Percentiles rank a stretch among this genome's conserved stretches.
phyloP scores from a whole-genome alignment of 1,284 basidiomycete genomes.

The Melanopsichium pennsylvanicum region DNA sequence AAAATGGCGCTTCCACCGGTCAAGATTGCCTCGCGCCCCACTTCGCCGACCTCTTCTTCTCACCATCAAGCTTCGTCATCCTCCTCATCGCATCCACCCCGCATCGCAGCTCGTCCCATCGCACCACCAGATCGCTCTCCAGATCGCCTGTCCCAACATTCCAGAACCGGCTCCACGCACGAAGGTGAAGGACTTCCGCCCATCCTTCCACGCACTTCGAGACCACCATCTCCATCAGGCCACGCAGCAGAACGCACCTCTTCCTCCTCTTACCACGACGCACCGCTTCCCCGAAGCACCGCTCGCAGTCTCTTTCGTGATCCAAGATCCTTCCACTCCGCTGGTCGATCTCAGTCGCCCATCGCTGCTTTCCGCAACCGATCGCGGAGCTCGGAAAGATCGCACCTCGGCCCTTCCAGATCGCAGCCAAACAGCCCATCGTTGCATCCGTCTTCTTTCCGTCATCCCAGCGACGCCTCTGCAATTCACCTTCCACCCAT shows the following conservation, averaged over 20 bases:
- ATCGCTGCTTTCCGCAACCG: conserved; percentile 38
- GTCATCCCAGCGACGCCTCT: conserved; percentile 23
- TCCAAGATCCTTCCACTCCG: conserved; percentile 33
- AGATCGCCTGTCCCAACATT: conserved; percentile 28
- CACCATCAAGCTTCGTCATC: conserved; percentile 16
- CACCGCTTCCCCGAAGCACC: conserved; percentile 25
- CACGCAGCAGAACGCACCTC: conserved; percentile 25
- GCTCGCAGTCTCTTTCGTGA: conserved; percentile 46
- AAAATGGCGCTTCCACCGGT: conserved; percentile 33
- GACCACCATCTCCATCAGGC: conserved; percentile 27
- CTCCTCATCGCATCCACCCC: conserved; percentile 20
- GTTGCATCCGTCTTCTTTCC: conserved; percentile 30
- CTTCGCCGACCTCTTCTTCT: conserved; percentile 30
- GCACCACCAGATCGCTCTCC: conserved; percentile 36
- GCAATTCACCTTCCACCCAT: conserved; percentile 43
- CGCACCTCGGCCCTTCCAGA: conserved; percentile 34
- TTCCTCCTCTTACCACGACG: conserved; percentile 24
- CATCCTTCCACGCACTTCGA: conserved; percentile 26
- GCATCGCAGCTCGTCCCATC: conserved; percentile 34
- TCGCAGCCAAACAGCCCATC: conserved; percentile 44
- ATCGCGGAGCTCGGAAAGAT: conserved; percentile 39
- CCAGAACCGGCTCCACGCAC: conserved; percentile 23
- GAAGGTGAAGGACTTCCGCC: conserved; percentile 17
- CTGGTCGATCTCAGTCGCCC: conserved; percentile 42
- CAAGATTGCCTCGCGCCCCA: conserved; percentile 36